A percentile compares a stretch with the other conserved stretches of the same genome.
Conservation (phyloP, 495 filamentous ascomycete genomes). For the Xylaria castorea region DNA sequence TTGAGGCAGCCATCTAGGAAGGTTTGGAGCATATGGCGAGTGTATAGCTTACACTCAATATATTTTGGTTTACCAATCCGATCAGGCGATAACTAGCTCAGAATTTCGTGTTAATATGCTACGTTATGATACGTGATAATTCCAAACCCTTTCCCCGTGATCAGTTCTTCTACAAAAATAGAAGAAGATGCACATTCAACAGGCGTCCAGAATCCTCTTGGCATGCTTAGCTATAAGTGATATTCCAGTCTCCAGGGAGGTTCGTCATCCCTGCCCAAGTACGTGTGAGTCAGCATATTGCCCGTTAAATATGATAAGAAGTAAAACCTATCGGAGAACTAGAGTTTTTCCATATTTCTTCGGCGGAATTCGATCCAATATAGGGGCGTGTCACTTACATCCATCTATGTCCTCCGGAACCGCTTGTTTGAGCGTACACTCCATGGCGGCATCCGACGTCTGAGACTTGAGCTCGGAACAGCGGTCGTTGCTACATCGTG, state of each 20-base stretch:
- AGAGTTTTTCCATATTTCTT: not conserved
- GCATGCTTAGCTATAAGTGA: slow-evolving; percentile 29
- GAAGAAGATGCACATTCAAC: not conserved
- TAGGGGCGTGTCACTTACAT: slow-evolving; percentile 43
- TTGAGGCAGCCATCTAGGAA: not conserved
- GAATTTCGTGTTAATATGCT: not conserved
- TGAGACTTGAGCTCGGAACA: slow-evolving; percentile 49
- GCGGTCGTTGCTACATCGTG: slow-evolving; percentile 43
- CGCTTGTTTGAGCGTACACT: slow-evolving; percentile 47
- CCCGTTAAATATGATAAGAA: not conserved
- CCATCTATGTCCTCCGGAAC: slow-evolving; percentile 50
- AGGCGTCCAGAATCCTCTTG: not conserved
- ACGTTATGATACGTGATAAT: not conserved
- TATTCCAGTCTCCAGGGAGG: slow-evolving; percentile 36
- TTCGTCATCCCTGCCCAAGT: slow-evolving; percentile 30
- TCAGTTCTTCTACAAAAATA: not conserved
- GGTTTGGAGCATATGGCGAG: not conserved
- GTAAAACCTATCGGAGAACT: not conserved
- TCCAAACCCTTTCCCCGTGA: not conserved
- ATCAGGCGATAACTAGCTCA: not conserved
- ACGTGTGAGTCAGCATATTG: not conserved
- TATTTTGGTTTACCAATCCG: too few species aligned
- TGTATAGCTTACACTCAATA: not conserved
- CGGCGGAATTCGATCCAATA: not conserved
- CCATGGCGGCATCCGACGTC: slow-evolving; percentile 44